Evolutionary conservation across 2,329 filamentous ascomycete genomes (phyloP).

Genomic region (Sclerotinia trifoliorum): DNA sequence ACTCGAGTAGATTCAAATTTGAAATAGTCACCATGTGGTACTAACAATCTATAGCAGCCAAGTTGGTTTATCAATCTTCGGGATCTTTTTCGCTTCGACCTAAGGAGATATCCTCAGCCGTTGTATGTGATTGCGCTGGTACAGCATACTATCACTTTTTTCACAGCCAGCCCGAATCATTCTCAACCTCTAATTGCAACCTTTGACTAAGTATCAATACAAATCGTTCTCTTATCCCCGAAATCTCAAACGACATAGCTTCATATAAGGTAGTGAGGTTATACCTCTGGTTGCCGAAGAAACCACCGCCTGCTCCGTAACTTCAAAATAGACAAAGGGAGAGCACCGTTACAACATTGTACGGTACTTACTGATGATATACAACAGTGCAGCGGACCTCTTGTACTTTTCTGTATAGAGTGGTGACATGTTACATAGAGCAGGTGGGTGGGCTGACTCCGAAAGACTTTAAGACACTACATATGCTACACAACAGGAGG

Average conservation of each 20-base stretch:
- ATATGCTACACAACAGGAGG: constrained; percentile 20
- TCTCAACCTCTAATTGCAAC: constrained; percentile 15
- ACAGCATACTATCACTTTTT: constrained; percentile 20
- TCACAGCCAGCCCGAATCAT: constrained; percentile 4
- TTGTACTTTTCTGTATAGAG: constrained; percentile 10
- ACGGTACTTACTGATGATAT: constrained; percentile 12
- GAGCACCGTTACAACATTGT: constrained; percentile 3
- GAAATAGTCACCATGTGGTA: constrained; percentile 17
- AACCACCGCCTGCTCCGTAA: constrained; percentile 14
- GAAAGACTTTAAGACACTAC: constrained; percentile 17
- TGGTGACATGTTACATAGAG: constrained; percentile 14
- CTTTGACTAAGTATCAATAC: constrained; percentile 1
- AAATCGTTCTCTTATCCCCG: constrained; percentile 17
- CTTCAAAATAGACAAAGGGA: not conserved
- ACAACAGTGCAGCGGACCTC: constrained; percentile 18
- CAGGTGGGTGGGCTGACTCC: constrained; percentile 17
- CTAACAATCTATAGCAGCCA: not conserved
- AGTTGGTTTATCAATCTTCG: constrained; percentile 11
- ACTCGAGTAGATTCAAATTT: constrained; percentile 7
- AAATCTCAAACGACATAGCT: constrained; percentile 15
- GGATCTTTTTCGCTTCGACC: constrained; percentile 18
- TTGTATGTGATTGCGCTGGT: constrained; percentile 12
- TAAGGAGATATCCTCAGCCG: constrained; percentile 20
- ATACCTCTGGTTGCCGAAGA: constrained; percentile 12
- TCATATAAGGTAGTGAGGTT: constrained; percentile 19